Evolutionary conservation across 768 basidiomycete species (phyloP).

Genomic region (Fistulinella prunicolor): DNA sequence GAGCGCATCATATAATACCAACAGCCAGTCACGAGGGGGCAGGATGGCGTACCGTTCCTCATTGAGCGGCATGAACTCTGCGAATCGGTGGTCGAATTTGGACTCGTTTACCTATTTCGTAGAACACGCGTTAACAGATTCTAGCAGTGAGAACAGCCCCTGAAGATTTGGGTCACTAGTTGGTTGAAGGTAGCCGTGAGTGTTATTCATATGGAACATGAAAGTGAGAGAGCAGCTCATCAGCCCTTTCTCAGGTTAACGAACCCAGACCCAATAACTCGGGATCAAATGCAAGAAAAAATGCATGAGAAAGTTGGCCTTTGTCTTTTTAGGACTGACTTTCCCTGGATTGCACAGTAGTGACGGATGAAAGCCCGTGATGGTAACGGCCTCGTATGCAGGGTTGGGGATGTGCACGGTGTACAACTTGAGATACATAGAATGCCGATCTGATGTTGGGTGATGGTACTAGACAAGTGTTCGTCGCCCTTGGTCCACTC

Average conservation of each 20-base stretch:
- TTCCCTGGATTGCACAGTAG: slow-evolving; percentile 75
- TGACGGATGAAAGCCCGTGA: slow-evolving; percentile 73
- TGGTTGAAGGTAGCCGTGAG: slow-evolving; percentile 65
- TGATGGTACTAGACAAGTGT: slow-evolving; percentile 56
- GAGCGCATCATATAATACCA: slow-evolving; percentile 80
- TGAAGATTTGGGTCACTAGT: slow-evolving; percentile 48
- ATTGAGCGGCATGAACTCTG: slow-evolving; percentile 73
- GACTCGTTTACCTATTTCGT: slow-evolving; percentile 81
- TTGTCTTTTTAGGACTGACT: slow-evolving; percentile 80
- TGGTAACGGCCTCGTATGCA: slow-evolving; percentile 65
- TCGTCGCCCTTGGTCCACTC: slow-evolving; percentile 54
- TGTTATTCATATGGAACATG: slow-evolving; percentile 63
- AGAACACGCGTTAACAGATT: slow-evolving; percentile 83
- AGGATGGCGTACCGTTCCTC: slow-evolving; percentile 55
- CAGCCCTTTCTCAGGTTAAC: slow-evolving; percentile 48
- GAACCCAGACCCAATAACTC: slow-evolving; percentile 50
- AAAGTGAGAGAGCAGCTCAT: slow-evolving; percentile 68
- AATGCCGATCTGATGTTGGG: slow-evolving; percentile 78
- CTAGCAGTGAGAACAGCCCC: slow-evolving; percentile 52
- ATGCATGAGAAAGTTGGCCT: slow-evolving; percentile 72
- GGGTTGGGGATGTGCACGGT: slow-evolving; percentile 67
- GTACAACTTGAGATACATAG: slow-evolving; percentile 78
- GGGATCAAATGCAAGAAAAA: slow-evolving; percentile 63
- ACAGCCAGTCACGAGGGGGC: slow-evolving; percentile 66
- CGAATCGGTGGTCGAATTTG: slow-evolving; percentile 83